phyloP scores from a whole-genome alignment of 164 flowering plant species.

The Liquidambar formosana region DNA sequence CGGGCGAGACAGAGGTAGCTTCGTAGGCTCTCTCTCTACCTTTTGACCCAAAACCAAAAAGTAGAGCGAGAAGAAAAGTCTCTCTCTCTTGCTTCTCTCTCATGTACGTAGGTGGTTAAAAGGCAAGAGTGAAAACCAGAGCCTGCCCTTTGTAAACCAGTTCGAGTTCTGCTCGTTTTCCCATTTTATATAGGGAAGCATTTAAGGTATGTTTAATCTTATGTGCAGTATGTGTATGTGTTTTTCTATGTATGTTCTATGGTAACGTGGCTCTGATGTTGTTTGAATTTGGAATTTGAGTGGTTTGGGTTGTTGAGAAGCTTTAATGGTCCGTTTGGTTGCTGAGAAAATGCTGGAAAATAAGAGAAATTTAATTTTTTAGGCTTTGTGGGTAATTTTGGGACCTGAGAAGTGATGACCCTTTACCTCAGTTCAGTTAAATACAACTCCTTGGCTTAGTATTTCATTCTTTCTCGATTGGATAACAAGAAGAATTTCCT shows the following conservation, averaged over 20 bases:
- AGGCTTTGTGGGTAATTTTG: background rate
- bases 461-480: background rate
- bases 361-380: background rate
- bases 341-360: conserved; percentile 1
- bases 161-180: background rate
- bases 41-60: conserved; percentile 15
- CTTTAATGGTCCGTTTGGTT: background rate
- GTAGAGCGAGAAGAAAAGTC: background rate
- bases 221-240: background rate
- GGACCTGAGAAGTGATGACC: background rate
- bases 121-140: background rate
- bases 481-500: background rate
- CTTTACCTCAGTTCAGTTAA: background rate
- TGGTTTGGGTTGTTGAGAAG: background rate
- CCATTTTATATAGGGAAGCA: background rate
- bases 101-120: background rate
- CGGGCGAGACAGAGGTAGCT: conserved; percentile 12
- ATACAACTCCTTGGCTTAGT: background rate
- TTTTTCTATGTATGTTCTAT: too few species aligned
- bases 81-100: conserved; percentile 2
- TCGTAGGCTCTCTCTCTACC: conserved; percentile 11
- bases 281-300: background rate
- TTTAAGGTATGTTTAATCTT: conserved; percentile 1
- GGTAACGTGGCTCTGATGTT: background rate
- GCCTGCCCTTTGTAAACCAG: background rate